A percentile compares a stretch with the other conserved stretches of the same genome.
These are phyloP conservation scores for Penicillium sp. DNA, from an alignment of 2,329 filamentous ascomycete genomes.

Conservation along the genomic window DNA sequence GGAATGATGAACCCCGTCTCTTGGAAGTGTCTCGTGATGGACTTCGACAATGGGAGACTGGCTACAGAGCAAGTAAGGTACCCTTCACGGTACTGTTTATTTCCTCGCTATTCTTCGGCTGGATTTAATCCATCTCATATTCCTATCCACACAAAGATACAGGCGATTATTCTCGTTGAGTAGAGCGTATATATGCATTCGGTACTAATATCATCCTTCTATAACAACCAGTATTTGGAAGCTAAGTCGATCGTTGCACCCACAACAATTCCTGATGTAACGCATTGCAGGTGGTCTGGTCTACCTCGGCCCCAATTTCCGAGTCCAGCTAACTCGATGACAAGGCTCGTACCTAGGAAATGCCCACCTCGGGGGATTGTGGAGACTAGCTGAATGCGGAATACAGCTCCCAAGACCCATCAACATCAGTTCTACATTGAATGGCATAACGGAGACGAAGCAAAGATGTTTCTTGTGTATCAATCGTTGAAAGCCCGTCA, in stretches of 20 bases:
- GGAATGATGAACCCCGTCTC: neutral
- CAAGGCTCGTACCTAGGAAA: neutral
- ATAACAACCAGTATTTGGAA: neutral
- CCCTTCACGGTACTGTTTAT: accelerated
- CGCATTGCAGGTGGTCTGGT: neutral
- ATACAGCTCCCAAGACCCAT: neutral
- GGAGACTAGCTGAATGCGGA: neutral
- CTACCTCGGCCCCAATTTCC: no score
- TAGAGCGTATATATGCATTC: neutral
- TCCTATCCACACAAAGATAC: no score
- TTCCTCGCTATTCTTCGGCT: neutral
- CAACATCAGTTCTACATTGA: neutral
- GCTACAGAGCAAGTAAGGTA: neutral
- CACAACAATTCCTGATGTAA: neutral
- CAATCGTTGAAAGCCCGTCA: neutral
- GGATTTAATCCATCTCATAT: neutral
- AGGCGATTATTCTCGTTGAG: neutral
- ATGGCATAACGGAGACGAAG: neutral
- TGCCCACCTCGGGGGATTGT: neutral
- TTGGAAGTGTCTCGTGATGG: neutral
- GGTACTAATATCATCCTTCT: neutral
- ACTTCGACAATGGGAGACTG: neutral
- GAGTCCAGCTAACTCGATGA: no score
- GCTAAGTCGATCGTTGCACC: neutral
- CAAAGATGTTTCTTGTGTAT: neutral